Evolutionary conservation across 148 eudicot genomes (phyloP), one percentile per base, ranked within the genome.

Genomic region (Nyssa sinensis): DNA sequence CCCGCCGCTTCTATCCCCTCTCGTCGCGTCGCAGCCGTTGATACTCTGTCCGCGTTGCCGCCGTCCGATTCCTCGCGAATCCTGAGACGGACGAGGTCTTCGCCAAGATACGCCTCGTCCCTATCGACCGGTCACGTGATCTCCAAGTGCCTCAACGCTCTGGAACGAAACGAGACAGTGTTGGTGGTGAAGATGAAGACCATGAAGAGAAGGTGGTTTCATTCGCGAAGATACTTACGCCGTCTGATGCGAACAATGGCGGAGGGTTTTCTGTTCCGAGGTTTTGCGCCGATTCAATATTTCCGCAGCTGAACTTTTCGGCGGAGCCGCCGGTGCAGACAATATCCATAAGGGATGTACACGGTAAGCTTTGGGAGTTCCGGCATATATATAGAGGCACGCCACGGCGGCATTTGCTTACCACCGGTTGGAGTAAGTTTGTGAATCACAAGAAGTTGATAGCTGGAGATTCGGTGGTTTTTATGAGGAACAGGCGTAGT

Each of bases 181-280:
- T 4, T 11, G 72, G 16, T 3, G n/a, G n/a, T n/a, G n/a, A n/a
- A n/a, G n/a, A n/a, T n/a, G 76, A 11, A 3, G 78, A 62, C 1
- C 55, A 62, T 13, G 64, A 65, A 13, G 84, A 76, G 6, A 5
- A 8, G 2, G 70, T 84, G 24, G 86, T 78, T 13, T 89, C 91
- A 63, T 91, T 82, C 53, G 85, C 87, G 69, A 93, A 93, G 90
- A 78, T 80, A 3, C 70, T 93, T 65, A 91, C 98, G 58, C 86
- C 84, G 24, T 94, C 98, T 2, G 98, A 94, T 34, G 94, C 98
- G 11, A 90, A 90, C 81, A 91, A 90, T 34, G 97, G 98, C 2
- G 94, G 98, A 0, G 98, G 93, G 4, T 94, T 94, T 69, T 91
- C 98, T 21, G 95, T 94, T 16, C 98, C 98, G 30, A 47, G 90